These are phyloP conservation scores for Termitomyces sp. DNA, from an alignment of 768 basidiomycete genomes.

Conservation along the genomic window DNA sequence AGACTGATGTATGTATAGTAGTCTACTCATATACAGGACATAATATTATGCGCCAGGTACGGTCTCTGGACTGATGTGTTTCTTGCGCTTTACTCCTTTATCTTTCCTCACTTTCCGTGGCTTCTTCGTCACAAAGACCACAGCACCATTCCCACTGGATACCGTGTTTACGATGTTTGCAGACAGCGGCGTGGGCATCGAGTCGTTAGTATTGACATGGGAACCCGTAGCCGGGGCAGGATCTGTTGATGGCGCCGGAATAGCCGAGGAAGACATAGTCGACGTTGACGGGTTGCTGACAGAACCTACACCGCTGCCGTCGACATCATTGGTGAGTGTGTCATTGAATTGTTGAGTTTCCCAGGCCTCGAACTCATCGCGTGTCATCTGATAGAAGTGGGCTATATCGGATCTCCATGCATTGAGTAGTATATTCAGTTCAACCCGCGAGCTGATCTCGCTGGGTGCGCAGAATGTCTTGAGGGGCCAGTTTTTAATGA, in stretches of 20 bases:
- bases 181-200: background rate
- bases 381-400: conserved; percentile 4
- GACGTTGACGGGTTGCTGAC: background rate
- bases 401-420: background rate
- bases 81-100: background rate
- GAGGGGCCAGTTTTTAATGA: conserved; percentile 17
- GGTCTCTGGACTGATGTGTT: background rate
- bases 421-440: conserved; percentile 6
- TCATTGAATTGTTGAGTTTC: too few species aligned
- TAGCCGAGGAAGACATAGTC: too few species aligned
- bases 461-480: conserved; percentile 13
- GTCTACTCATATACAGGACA: background rate
- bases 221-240: background rate
- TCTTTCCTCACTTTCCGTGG: background rate
- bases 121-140: background rate
- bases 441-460: conserved; percentile 3
- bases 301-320: too few species aligned
- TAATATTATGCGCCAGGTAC: background rate
- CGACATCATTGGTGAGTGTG: background rate
- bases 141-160: background rate
- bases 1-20: too few species aligned
- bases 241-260: background rate
- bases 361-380: background rate
- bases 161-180: too few species aligned
- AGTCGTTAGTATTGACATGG: background rate